These are phyloP conservation scores for Galerina sulciceps DNA, from an alignment of 768 basidiomycete species.

Conservation along the genomic window DNA sequence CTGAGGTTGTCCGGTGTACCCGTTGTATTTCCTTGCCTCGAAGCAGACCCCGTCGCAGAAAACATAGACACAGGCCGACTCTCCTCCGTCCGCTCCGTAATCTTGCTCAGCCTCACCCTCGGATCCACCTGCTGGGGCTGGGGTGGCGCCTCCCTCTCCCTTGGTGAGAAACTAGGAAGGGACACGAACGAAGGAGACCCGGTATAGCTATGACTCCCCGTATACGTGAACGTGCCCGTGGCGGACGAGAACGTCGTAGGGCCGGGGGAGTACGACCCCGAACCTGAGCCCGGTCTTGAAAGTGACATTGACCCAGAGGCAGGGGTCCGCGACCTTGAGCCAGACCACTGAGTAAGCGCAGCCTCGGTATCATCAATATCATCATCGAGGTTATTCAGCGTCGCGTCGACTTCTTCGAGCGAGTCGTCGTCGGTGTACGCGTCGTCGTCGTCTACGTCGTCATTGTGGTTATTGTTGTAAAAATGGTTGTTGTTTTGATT, in stretches of 20 bases:
- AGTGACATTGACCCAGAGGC: too few relatives aligned
- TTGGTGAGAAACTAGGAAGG: conserved; percentile 41
- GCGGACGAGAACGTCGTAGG: conserved; percentile 41
- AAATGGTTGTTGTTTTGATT: too few relatives aligned
- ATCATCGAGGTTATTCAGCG: conserved; percentile 67
- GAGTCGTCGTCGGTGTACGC: conserved; percentile 59
- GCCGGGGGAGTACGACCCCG: conserved; percentile 41
- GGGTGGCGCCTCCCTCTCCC: conserved; percentile 38
- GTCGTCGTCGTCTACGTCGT: conserved; percentile 35
- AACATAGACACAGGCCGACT: conserved; percentile 60
- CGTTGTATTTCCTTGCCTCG: conserved; percentile 37
- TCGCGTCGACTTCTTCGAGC: conserved; percentile 74
- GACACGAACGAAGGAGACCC: conserved; percentile 52
- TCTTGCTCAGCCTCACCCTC: conserved; percentile 67
- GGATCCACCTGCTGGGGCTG: conserved; percentile 38
- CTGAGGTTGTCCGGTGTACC: conserved; percentile 49
- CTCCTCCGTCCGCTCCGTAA: conserved; percentile 80
- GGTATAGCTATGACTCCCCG: conserved; percentile 48
- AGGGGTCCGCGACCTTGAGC: too few relatives aligned
- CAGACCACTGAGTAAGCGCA: conserved; percentile 68
- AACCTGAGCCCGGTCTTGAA: conserved; percentile 28
- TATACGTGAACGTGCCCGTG: conserved; percentile 44
- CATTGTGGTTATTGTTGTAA: too few relatives aligned
- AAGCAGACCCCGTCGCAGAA: conserved; percentile 31
- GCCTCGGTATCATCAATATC: conserved; percentile 71